These are phyloP conservation scores for Ustilago nuda DNA, from an alignment of 1,284 basidiomycete species.

Conservation along the genomic window DNA sequence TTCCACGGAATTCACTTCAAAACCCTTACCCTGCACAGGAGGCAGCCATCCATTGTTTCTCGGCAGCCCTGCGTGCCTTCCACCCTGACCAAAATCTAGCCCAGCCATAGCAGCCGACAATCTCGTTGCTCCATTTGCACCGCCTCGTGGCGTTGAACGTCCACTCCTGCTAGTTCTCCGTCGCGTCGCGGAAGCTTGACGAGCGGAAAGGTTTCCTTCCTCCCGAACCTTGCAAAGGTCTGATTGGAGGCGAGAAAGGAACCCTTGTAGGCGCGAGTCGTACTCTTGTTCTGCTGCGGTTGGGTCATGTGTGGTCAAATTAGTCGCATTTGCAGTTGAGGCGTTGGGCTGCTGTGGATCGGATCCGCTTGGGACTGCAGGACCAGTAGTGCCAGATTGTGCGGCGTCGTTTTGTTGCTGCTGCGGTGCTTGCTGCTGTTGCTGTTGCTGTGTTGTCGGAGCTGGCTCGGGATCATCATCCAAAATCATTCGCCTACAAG, in stretches of 20 bases:
- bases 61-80: neutral
- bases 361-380: neutral
- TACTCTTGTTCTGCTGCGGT: constrained; percentile 27
- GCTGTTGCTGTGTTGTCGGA: constrained; percentile 7
- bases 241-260: constrained; percentile 41
- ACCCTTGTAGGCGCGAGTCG: constrained; percentile 38
- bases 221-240: constrained; percentile 52
- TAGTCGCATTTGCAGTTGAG: neutral
- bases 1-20: neutral
- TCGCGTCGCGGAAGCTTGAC: constrained; percentile 12
- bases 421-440: constrained; percentile 9
- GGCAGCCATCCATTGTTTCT: neutral
- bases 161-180: constrained; percentile 20
- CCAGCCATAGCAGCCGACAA: neutral
- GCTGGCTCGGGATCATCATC: constrained; percentile 70
- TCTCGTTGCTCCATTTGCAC: neutral
- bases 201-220: constrained; percentile 39
- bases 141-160: constrained; percentile 19
- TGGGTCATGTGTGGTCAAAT: neutral
- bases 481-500: constrained; percentile 91
- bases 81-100: neutral
- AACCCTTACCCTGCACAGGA: neutral
- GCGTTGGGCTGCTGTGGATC: neutral
- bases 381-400: neutral
- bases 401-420: neutral